Percentiles rank a stretch among this genome's conserved stretches.
Evolutionary conservation across 106 monocot genomes (phyloP).

Genomic region (Gastrodia elata): DNA sequence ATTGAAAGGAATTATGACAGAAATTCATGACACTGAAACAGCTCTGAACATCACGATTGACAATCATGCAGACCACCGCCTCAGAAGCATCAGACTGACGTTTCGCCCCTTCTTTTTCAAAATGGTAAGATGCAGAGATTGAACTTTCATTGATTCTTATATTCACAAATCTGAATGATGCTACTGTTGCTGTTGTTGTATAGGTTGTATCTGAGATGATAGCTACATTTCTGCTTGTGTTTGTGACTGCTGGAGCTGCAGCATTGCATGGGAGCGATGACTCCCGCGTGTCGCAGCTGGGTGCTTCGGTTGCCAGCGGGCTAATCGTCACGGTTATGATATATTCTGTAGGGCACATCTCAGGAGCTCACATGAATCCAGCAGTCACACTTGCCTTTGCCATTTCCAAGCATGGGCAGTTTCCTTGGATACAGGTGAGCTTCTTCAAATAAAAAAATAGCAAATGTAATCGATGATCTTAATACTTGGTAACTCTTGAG

Average conservation of each 20-base stretch:
- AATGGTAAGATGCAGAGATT: constrained; percentile 12
- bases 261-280: constrained; percentile 22
- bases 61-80: background rate
- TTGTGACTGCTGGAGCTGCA: constrained; percentile 46
- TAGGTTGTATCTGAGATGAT: constrained; percentile 47
- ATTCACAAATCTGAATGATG: background rate
- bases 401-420: constrained; percentile 21
- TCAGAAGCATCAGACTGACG: background rate
- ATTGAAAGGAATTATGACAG: too few species aligned
- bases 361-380: constrained; percentile 25
- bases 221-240: constrained; percentile 51
- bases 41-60: background rate
- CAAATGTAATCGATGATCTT: too few species aligned
- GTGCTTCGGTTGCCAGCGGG: constrained; percentile 46
- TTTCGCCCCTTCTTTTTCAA: constrained; percentile 32
- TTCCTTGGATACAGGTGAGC: constrained; percentile 66
- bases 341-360: constrained; percentile 10
- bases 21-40: constrained; percentile 22
- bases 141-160: background rate
- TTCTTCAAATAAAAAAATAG: too few species aligned
- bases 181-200: background rate
- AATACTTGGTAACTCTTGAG: too few species aligned
- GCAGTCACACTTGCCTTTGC: constrained; percentile 63
- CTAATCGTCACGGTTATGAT: constrained; percentile 61
- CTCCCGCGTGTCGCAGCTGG: constrained; percentile 28